Base-by-base conservation (phyloP, 1,284 basidiomycete species). In the Xerocomus minutiporus region DNA sequence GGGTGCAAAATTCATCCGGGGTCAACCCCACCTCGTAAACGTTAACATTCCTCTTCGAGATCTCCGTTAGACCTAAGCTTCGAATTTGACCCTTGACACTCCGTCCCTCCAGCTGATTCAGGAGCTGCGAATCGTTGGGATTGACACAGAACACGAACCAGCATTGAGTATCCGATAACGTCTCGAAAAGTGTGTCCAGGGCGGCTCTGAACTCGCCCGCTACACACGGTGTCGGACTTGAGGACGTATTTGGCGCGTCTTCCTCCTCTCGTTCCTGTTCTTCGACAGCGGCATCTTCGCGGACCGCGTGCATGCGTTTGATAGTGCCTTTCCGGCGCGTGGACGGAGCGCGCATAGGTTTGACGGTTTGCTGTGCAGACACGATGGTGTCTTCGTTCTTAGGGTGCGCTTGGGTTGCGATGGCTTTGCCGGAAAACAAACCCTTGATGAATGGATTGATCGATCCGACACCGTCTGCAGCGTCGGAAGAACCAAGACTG, bases 91-190 rank as follows among this genome's bases (percentile, higher is more conserved):
- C 89, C 69, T 96, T 97, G 54, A 98, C 86, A 29, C 88, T 86
- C 34, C 93, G 80, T 3, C 91, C 91, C 73, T 99, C 96, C 52
- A 97, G 75, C 69, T 98, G 94, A 66, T 93, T 93, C 29, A 94
- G 91, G 17, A 97, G 74, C 68, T 97, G 93, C 17, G 91, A 88
- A 73, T 97, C 94, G 67, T 98, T 98, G 9, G 94, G 93, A 61
- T 92, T 93, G 58, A 98, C 71, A 65, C 93, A 97, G 71, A 97
- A 90, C 5, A 97, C 80, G 64, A 88, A 90, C 95, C 95, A 98
- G 1, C 85, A 75, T 73, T 97, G 92, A 12, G 91, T 88, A 60
- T 97, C 94, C 52, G 90, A 86, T 20, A 98, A 76, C 0, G 93
- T 95, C 58, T 92, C 84, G 61, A 97, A 91, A 5, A 98, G 78